Evolutionary conservation across 2,329 filamentous ascomycete species (phyloP).

Genomic region (Kalaharituber pfeilii): DNA sequence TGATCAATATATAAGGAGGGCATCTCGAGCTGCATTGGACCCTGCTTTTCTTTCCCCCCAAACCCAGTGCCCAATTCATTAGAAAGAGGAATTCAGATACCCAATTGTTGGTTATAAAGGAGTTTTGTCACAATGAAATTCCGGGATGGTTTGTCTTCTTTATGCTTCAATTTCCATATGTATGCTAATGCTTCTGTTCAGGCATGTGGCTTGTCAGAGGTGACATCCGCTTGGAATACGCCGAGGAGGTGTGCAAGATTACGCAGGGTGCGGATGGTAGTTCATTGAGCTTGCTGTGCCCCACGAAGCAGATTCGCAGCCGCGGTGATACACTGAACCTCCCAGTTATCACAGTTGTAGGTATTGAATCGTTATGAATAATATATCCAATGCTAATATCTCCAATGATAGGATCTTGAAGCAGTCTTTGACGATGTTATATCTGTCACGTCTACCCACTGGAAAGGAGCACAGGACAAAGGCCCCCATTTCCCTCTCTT

Average conservation of each 20-base stretch:
- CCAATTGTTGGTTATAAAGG: too few species aligned
- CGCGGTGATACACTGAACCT: slow-evolving; percentile 41
- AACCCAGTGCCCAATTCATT: too few species aligned
- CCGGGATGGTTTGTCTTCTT: slow-evolving; percentile 34
- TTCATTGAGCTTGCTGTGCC: slow-evolving; percentile 33
- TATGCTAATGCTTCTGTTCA: slow-evolving; percentile 16
- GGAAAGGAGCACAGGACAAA: slow-evolving; percentile 35
- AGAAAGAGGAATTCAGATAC: too few species aligned
- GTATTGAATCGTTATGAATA: slow-evolving; percentile 14
- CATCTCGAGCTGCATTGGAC: too few species aligned
- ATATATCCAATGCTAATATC: neutral
- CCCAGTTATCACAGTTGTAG: slow-evolving; percentile 36
- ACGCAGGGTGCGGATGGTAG: slow-evolving; percentile 19
- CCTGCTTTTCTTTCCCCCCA: too few species aligned
- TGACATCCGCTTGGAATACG: slow-evolving; percentile 44
- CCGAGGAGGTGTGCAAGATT: slow-evolving; percentile 41
- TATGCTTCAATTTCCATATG: neutral
- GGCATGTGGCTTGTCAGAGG: slow-evolving; percentile 49
- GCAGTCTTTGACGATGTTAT: slow-evolving; percentile 42
- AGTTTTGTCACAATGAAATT: slow-evolving; percentile 36
- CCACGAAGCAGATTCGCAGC: slow-evolving; percentile 37
- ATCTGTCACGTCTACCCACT: slow-evolving; percentile 42
- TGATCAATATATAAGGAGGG: too few species aligned
- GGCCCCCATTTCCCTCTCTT: slow-evolving; percentile 43
- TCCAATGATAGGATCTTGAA: slow-evolving; percentile 34